Percentiles rank a stretch among this genome's conserved stretches.
Conservation (phyloP, 2,329 filamentous ascomycete genomes). For the Parascedosporium putredinis region DNA sequence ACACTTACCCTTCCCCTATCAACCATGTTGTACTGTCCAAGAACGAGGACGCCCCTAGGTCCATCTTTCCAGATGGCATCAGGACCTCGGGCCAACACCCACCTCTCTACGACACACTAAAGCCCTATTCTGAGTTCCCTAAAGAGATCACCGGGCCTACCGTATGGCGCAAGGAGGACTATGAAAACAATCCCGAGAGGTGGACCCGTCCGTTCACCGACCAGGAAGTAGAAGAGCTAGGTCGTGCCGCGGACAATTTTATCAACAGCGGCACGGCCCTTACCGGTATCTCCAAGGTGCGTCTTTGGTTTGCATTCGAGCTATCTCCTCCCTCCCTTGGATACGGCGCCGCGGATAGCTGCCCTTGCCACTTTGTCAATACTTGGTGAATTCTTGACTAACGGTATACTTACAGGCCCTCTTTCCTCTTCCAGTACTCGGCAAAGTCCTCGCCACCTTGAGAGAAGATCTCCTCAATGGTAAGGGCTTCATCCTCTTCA, state of each 20-base stretch:
- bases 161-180: conserved; percentile 61
- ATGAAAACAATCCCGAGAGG: conserved; percentile 48
- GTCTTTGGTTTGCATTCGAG: conserved; percentile 1
- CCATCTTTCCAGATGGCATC: conserved; percentile 36
- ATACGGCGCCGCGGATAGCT: no score
- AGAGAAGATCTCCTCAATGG: conserved; percentile 52
- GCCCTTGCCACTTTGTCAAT: not conserved
- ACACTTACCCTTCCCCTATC: conserved; percentile 5
- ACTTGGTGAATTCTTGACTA: not conserved
- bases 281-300: conserved; percentile 49
- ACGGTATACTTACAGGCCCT: conserved; percentile 20
- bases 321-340: no score
- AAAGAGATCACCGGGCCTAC: conserved; percentile 60
- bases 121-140: conserved; percentile 60
- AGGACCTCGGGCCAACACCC: conserved; percentile 58
- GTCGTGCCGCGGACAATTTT: conserved; percentile 57
- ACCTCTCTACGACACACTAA: conserved; percentile 55
- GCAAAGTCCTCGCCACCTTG: conserved; percentile 23
- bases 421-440: conserved; percentile 32
- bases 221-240: conserved; percentile 58
- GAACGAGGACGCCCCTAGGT: conserved; percentile 23
- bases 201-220: conserved; percentile 64
- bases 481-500: conserved; percentile 85
- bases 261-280: conserved; percentile 53
- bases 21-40: conserved; percentile 11